phyloP scores from a whole-genome alignment of 768 basidiomycete genomes.

The Amanita polypyramis region DNA sequence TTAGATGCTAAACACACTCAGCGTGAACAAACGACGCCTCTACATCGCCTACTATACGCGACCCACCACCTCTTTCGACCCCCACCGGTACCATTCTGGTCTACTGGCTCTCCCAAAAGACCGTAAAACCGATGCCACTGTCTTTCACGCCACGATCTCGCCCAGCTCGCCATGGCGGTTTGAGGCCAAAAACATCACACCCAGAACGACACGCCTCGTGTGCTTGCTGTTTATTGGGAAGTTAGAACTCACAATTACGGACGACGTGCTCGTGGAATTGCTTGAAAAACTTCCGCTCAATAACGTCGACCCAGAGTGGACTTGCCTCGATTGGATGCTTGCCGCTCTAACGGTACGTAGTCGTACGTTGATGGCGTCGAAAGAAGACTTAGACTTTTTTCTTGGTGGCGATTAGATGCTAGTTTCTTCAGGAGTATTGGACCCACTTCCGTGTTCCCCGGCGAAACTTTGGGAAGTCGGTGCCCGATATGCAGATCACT shows the following conservation, averaged over 20 bases:
- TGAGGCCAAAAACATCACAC: background rate
- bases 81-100: conserved; percentile 1
- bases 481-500: background rate
- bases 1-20: background rate
- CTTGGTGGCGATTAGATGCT: background rate
- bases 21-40: background rate
- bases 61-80: background rate
- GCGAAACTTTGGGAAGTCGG: background rate
- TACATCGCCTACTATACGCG: conserved; percentile 1
- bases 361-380: no score
- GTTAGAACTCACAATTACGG: background rate
- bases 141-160: conserved; percentile 1
- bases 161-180: background rate
- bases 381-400: no score
- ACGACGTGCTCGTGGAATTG: background rate
- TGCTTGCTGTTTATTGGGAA: background rate
- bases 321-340: background rate
- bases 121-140: background rate
- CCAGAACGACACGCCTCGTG: background rate
- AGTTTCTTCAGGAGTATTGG: background rate
- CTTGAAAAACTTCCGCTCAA: background rate
- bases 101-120: background rate
- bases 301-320: background rate
- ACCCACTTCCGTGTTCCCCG: background rate
- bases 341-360: background rate